A percentile compares a stretch with the other conserved stretches of the same genome.
These are phyloP conservation scores for Paecilomyces dactylethromorphus DNA, from an alignment of 2,329 filamentous ascomycete species.

Conservation along the genomic window DNA sequence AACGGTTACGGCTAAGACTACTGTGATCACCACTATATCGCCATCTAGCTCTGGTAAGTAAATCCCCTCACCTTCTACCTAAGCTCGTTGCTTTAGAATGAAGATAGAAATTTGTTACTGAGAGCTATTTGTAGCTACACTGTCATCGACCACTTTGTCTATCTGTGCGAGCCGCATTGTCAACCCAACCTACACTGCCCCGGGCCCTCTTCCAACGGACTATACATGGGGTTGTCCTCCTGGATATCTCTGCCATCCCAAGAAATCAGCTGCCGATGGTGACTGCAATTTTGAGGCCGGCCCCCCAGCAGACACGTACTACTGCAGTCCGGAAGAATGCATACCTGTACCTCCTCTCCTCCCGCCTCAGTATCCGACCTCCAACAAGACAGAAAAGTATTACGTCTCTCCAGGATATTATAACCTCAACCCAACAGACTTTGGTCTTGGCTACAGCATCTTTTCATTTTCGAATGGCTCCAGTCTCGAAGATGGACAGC, in stretches of 20 bases:
- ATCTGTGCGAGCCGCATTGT: conserved; percentile 20
- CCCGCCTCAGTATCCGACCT: conserved; percentile 18
- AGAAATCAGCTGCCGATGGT: conserved; percentile 19
- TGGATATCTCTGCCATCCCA: conserved; percentile 35
- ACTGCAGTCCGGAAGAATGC: conserved; percentile 36
- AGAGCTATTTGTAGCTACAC: conserved; percentile 4
- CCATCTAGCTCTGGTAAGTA: background rate
- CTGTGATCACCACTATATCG: background rate
- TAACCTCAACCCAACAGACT: conserved; percentile 56
- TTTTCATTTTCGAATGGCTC: conserved; percentile 39
- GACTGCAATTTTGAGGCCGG: conserved; percentile 36
- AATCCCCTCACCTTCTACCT: background rate
- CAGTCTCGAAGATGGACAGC: background rate
- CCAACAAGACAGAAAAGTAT: conserved; percentile 37
- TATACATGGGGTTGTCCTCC: conserved; percentile 40
- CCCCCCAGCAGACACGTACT: conserved; percentile 31
- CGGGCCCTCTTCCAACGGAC: conserved; percentile 17
- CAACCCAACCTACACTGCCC: conserved; percentile 24
- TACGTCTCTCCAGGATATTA: conserved; percentile 54
- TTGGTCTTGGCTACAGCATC: conserved; percentile 58
- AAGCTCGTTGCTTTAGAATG: no score
- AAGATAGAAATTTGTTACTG: background rate
- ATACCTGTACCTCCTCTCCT: conserved; percentile 23
- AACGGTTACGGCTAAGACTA: background rate
- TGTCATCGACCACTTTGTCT: conserved; percentile 6